A percentile compares a stretch with the other conserved stretches of the same genome.
Evolutionary conservation across 202 grass and related monocot genomes (phyloP).

Genomic region (Digitaria exilis): DNA sequence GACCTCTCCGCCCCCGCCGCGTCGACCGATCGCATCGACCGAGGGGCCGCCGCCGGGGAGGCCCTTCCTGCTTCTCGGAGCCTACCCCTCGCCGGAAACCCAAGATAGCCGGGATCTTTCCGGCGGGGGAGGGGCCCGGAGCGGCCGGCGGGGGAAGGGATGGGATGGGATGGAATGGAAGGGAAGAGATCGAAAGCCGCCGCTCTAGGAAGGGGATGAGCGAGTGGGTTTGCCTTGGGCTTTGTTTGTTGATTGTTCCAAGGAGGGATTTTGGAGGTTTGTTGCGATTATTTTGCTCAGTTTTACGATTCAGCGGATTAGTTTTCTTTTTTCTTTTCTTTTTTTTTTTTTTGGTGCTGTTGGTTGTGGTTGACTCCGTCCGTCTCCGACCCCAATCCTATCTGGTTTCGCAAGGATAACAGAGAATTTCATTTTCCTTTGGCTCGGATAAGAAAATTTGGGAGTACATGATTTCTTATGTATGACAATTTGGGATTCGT

Average conservation of each 20-base stretch:
- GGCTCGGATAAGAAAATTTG: too few species aligned
- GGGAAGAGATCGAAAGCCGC: constrained; percentile 26
- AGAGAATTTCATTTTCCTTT: neutral
- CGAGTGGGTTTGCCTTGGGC: constrained; percentile 29
- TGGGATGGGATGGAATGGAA: neutral
- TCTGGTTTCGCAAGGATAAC: neutral
- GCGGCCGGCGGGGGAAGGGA: neutral
- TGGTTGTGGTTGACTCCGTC: constrained; percentile 4
- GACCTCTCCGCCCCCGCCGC: constrained; percentile 49
- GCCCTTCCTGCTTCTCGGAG: constrained; percentile 1
- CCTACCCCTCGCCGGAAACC: constrained; percentile 25
- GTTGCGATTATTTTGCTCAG: neutral
- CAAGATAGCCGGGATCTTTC: constrained; percentile 19
- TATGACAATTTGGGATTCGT: too few species aligned
- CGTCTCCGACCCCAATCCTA: neutral
- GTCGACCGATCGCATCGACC: constrained; percentile 63
- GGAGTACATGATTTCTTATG: too few species aligned
- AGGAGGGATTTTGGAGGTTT: constrained; percentile 30
- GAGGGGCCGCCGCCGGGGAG: constrained; percentile 25
- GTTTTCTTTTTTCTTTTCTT: too few species aligned
- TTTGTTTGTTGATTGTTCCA: constrained; percentile 34
- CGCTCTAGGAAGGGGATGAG: constrained; percentile 7
- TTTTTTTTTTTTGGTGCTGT: neutral
- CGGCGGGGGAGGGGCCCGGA: neutral
- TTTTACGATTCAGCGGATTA: neutral